Evolutionary conservation across 2,329 filamentous ascomycete species (phyloP).

Genomic region (Microascus cirrosus): DNA sequence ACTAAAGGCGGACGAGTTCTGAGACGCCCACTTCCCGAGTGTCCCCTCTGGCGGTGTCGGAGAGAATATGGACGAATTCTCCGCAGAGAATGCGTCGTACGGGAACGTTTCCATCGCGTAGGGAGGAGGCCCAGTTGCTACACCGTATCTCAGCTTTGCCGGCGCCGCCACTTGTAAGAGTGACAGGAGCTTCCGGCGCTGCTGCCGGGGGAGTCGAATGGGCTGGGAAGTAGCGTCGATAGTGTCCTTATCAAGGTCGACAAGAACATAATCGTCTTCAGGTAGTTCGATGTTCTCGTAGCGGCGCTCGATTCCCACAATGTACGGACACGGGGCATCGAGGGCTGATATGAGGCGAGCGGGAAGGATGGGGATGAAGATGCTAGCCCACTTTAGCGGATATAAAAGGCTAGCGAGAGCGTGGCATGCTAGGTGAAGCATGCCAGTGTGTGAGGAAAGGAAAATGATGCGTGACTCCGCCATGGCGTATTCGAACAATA

Average conservation of each 20-base stretch:
- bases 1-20: conserved; percentile 83
- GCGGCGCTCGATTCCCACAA: conserved; percentile 86
- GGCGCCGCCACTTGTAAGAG: conserved; percentile 84
- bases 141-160: conserved; percentile 77
- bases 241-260: conserved; percentile 83
- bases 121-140: conserved; percentile 76
- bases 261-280: conserved; percentile 89
- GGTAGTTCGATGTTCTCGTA: conserved; percentile 81
- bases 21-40: conserved; percentile 74
- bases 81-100: conserved; percentile 78
- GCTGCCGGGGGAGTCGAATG: conserved; percentile 72
- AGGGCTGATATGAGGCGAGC: conserved; percentile 80
- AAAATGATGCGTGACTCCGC: conserved; percentile 93
- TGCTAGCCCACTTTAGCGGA: conserved; percentile 83
- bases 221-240: conserved; percentile 77
- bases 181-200: conserved; percentile 79
- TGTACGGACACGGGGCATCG: conserved; percentile 92
- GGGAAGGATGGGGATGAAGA: conserved; percentile 86
- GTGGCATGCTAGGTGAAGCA: conserved; percentile 87
- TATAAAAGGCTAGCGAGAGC: conserved; percentile 81
- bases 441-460: conserved; percentile 86
- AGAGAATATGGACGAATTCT: conserved; percentile 72
- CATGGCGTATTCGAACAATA: conserved; percentile 86
- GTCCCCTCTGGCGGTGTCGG: conserved; percentile 58
- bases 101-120: conserved; percentile 92